A percentile compares a stretch with the other conserved stretches of the same genome.
These are phyloP conservation scores for Nicotiana tomentosiformis DNA, from an alignment of 257 asterid species.

Conservation along the genomic window DNA sequence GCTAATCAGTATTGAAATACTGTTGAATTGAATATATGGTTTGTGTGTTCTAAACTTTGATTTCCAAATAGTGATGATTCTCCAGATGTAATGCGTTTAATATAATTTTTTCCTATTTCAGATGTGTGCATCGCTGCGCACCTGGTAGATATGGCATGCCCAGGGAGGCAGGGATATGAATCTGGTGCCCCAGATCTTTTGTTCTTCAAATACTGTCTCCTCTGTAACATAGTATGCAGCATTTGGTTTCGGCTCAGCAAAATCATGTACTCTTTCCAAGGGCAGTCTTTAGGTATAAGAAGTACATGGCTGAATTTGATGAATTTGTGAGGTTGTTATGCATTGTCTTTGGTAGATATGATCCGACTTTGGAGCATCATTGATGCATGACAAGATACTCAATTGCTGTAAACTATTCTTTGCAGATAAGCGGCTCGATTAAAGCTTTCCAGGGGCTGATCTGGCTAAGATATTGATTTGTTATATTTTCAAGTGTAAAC, in stretches of 20 bases:
- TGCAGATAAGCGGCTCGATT: too few species aligned
- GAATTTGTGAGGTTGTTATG: background rate
- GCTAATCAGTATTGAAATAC: background rate
- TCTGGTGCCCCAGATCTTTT: conserved; percentile 87
- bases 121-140: conserved; percentile 79
- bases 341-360: background rate
- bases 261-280: conserved; percentile 26
- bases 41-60: background rate
- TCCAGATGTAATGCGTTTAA: background rate
- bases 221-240: conserved; percentile 63
- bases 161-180: conserved; percentile 55
- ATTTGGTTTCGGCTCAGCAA: conserved; percentile 62
- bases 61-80: background rate
- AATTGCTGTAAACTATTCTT: too few species aligned
- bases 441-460: too few species aligned
- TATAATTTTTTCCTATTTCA: background rate
- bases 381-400: too few species aligned
- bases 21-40: background rate
- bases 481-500: too few species aligned
- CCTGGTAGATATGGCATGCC: conserved; percentile 85
- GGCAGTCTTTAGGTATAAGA: too few species aligned
- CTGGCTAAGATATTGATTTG: too few species aligned
- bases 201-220: conserved; percentile 74
- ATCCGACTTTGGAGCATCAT: background rate
- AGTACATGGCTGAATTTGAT: too few species aligned